Percentiles rank a stretch among this genome's conserved stretches.
Evolutionary conservation across 441 rosid genomes (phyloP).

Genomic region (Brassica balearica): DNA sequence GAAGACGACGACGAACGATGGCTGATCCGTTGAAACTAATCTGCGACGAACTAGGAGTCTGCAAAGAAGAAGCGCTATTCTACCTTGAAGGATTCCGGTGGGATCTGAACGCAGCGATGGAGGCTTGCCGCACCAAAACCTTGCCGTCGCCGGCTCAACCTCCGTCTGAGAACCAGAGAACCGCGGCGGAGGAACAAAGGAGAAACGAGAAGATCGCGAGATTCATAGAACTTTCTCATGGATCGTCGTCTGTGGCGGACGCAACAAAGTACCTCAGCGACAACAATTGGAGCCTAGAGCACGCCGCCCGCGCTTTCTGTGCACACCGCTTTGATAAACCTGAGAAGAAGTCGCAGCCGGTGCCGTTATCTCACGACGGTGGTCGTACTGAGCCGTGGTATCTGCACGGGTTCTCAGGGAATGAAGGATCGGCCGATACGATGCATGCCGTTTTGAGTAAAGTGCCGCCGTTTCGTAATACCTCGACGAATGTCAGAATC

Average conservation of each 20-base stretch:
- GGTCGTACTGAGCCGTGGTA: too few relatives aligned
- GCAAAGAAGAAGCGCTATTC: slow-evolving; percentile 20
- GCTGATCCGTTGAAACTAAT: neutral
- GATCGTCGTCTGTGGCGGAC: neutral
- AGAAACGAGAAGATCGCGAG: neutral
- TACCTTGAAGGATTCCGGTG: slow-evolving; percentile 35
- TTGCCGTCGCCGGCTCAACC: too few relatives aligned
- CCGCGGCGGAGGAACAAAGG: neutral
- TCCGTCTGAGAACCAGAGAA: neutral
- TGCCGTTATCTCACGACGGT: neutral
- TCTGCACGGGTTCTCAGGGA: neutral
- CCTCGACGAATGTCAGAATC: neutral
- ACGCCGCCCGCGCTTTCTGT: neutral
- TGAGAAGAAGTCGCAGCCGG: neutral
- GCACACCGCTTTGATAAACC: too few relatives aligned
- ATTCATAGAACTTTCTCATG: neutral
- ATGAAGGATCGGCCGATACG: neutral
- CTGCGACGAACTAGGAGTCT: neutral
- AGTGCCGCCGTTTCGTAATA: neutral
- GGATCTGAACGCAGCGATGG: slow-evolving; percentile 14
- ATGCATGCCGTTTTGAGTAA: neutral
- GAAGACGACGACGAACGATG: neutral
- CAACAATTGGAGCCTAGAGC: neutral
- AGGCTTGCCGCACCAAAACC: neutral
- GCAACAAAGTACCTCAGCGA: neutral